Evolutionary conservation across 441 rosid genomes (phyloP), one percentile per base, ranked within the genome.

Genomic region (Theobroma grandiflorum): DNA sequence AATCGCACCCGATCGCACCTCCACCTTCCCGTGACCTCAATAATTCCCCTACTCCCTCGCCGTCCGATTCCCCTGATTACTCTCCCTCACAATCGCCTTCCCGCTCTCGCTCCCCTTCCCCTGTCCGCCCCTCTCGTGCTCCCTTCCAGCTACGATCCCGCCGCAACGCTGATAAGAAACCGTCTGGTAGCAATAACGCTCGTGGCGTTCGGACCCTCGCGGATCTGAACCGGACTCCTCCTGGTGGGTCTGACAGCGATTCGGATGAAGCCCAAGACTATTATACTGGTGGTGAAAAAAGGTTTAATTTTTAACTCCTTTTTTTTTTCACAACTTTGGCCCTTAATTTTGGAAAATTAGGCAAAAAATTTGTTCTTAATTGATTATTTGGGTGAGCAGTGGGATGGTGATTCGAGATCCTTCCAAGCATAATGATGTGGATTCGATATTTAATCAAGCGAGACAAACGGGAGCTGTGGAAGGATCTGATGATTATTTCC

Each of bases 221-320:
- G 33, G 97, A 94, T 87, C 94, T 95, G 88, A 91, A 92, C 74
- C 89, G 89, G 81, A 76, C 82, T 0, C 88, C 93, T 10, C 80
- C 82, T 26, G 89, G 42, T 55, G 91, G 81, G 6, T 83, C 84
- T 2, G 92, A 50, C 33, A 87, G 87, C 58, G 96, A 91, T 20
- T 88, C 90, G 2, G 97, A 90, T 69, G 94, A 92, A 53, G 86
- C 85, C 1, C 91, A 90, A 88, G 90, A 89, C 85, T 88, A 90
- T 82, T 94, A 91, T 16, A 88, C 98, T 58, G 99, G 97, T 49
- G 98, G 96, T 38, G 89, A 94, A 84, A 95, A 94, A 83, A 94
- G 98, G 99, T 90, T 53, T 38, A 42, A 31, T 45, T 38, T 76
- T 4, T n/a, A 10, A 9, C 14, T 9, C 1, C 6, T 52, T 43